A percentile compares a stretch with the other conserved stretches of the same genome.
Conservation (phyloP, 106 monocot species). For the Dioscorea zingiberensis region DNA sequence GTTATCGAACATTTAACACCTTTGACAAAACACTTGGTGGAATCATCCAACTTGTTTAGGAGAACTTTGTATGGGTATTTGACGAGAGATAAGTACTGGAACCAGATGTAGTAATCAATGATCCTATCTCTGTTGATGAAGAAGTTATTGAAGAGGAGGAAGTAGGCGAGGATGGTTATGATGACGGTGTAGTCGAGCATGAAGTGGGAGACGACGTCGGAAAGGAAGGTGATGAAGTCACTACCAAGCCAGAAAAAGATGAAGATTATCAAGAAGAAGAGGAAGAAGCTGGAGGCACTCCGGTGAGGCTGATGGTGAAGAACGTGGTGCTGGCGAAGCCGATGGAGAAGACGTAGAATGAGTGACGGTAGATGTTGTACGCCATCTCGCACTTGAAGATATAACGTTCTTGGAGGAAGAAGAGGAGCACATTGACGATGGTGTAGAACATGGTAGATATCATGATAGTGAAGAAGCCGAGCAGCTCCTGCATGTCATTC, state of each 20-base stretch:
- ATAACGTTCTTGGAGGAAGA: constrained; percentile 87
- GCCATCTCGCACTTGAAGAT: constrained; percentile 95
- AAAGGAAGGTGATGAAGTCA: constrained; percentile 89
- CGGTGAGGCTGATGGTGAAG: constrained; percentile 80
- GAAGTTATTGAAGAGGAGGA: constrained; percentile 88
- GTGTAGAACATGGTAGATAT: constrained; percentile 98
- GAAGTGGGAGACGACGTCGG: constrained; percentile 65
- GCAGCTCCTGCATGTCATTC: constrained; percentile 74
- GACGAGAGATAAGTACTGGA: constrained; percentile 88
- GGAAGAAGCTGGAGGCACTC: constrained; percentile 56
- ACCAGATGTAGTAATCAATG: constrained; percentile 86
- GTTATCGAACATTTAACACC: constrained; percentile 86
- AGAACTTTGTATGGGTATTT: constrained; percentile 96
- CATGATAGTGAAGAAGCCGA: constrained; percentile 90
- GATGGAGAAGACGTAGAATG: constrained; percentile 83
- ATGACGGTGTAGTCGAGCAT: constrained; percentile 81
- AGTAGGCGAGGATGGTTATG: constrained; percentile 74
- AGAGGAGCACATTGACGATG: constrained; percentile 82
- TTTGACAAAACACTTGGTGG: constrained; percentile 56
- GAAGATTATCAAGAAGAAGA: constrained; percentile 69
- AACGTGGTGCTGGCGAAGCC: constrained; percentile 77
- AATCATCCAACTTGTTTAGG: constrained; percentile 73
- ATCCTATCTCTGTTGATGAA: constrained; percentile 85
- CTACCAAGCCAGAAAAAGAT: constrained; percentile 93
- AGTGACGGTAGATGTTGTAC: constrained; percentile 91